Evolutionary conservation across 192 early-diverging fungal species (phyloP).

Genomic region (Coemansia sp.): DNA sequence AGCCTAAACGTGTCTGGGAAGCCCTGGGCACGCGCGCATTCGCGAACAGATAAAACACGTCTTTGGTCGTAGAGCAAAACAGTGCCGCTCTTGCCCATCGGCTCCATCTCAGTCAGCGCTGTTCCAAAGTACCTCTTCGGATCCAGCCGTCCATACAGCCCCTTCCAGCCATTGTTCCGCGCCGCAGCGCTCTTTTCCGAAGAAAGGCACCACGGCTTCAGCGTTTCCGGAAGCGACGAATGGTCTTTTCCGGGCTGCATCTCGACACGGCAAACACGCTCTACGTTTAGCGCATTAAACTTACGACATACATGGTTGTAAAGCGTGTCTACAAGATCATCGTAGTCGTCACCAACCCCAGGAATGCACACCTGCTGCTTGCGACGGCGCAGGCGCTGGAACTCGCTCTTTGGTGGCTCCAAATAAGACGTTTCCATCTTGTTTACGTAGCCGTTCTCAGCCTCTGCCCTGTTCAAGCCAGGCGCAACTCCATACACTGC

Average conservation of each 20-base stretch:
- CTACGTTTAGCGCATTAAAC: slow-evolving; percentile 55
- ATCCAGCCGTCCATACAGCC: slow-evolving; percentile 62
- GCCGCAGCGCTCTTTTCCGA: slow-evolving; percentile 55
- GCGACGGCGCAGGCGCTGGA: slow-evolving; percentile 54
- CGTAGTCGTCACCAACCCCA: slow-evolving; percentile 13
- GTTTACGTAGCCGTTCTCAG: slow-evolving; percentile 46
- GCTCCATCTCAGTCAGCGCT: slow-evolving; percentile 60
- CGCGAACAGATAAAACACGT: slow-evolving; percentile 61
- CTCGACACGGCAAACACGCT: slow-evolving; percentile 57
- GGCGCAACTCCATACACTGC: slow-evolving; percentile 27
- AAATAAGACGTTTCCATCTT: slow-evolving; percentile 45
- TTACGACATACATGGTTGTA: slow-evolving; percentile 55
- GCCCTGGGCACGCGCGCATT: slow-evolving; percentile 69
- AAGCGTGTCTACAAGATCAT: slow-evolving; percentile 37
- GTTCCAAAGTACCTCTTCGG: slow-evolving; percentile 62
- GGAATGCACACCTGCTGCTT: slow-evolving; percentile 31
- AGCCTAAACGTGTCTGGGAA: slow-evolving; percentile 68
- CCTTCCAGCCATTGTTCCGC: slow-evolving; percentile 65
- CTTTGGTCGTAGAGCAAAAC: slow-evolving; percentile 65
- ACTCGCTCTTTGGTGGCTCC: slow-evolving; percentile 52
- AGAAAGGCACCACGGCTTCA: slow-evolving; percentile 61
- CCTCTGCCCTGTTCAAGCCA: slow-evolving; percentile 12
- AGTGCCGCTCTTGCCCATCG: slow-evolving; percentile 66
- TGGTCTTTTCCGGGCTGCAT: slow-evolving; percentile 59
- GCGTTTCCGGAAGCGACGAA: slow-evolving; percentile 45